phyloP scores from a whole-genome alignment of 2,329 filamentous ascomycete species.

The Penicillium decumbens region DNA sequence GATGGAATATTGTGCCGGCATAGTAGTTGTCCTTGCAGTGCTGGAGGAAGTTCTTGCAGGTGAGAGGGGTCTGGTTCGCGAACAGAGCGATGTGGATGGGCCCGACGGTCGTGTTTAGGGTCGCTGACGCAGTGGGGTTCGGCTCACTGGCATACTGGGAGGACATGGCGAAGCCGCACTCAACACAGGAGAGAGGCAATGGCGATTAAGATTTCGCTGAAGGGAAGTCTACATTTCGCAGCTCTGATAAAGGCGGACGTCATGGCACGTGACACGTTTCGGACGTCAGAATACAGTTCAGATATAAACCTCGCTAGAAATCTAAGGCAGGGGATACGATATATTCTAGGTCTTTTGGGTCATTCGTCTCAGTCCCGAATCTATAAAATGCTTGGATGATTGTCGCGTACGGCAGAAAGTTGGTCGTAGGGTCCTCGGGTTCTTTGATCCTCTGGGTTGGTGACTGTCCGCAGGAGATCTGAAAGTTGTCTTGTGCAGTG shows the following conservation, averaged over 20 bases:
- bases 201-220: neutral
- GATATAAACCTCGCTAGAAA: neutral
- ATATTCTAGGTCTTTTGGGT: neutral
- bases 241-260: slow-evolving; percentile 18
- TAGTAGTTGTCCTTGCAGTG: slow-evolving; percentile 95
- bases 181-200: neutral
- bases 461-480: neutral
- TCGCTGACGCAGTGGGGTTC: slow-evolving; percentile 84
- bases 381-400: neutral
- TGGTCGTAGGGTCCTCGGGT: neutral
- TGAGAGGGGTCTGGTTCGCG: slow-evolving; percentile 86
- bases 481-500: neutral
- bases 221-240: slow-evolving; percentile 1
- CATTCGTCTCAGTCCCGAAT: neutral
- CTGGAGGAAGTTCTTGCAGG: slow-evolving; percentile 93
- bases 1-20: slow-evolving; percentile 88
- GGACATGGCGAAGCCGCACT: slow-evolving; percentile 58
- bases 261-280: slow-evolving; percentile 18
- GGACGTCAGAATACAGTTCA: neutral
- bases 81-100: slow-evolving; percentile 90
- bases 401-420: neutral
- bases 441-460: neutral
- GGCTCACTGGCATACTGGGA: slow-evolving; percentile 91
- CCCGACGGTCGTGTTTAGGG: slow-evolving; percentile 84
- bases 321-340: neutral